Conservation (phyloP, 805 yeast genomes). For the Starmera quercuum region DNA sequence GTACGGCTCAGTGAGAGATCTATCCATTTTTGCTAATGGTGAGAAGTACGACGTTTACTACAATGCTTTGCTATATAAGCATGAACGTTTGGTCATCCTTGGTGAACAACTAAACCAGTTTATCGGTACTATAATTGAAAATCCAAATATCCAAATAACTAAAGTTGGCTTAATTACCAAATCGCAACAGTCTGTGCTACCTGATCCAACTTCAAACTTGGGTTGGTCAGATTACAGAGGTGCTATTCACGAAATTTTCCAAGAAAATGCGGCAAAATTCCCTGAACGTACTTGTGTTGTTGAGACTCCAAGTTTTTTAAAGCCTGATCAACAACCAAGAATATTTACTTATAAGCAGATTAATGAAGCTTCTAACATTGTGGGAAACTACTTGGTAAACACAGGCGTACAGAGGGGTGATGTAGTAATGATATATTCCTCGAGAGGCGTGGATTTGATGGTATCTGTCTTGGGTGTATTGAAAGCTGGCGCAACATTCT, state of each 20-base stretch:
- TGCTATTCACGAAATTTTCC: conserved; percentile 93
- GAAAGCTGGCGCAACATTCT: conserved; percentile 97
- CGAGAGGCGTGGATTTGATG: conserved; percentile 94
- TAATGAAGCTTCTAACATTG: conserved; percentile 85
- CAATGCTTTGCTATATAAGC: conserved; percentile 68
- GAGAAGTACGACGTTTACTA: conserved; percentile 43
- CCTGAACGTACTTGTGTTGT: conserved; percentile 90
- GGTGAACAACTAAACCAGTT: conserved; percentile 68
- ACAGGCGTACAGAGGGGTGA: conserved; percentile 87
- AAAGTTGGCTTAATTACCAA: conserved; percentile 60
- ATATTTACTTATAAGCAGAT: conserved; percentile 81
- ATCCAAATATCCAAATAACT: conserved; percentile 41
- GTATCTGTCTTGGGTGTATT: conserved; percentile 96
- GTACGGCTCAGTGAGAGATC: conserved; percentile 52
- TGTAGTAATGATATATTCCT: conserved; percentile 95
- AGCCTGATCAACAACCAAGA: conserved; percentile 47
- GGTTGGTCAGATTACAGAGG: conserved; percentile 93
- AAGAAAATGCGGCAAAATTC: conserved; percentile 71
- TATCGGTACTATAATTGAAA: conserved; percentile 25
- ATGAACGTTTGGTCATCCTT: conserved; percentile 59
- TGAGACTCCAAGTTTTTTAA: conserved; percentile 71
- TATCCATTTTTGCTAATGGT: conserved; percentile 43
- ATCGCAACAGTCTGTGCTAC: conserved; percentile 55
- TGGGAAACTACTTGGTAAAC: conserved; percentile 78
- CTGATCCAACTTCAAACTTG: conserved; percentile 80